These are phyloP conservation scores for Aspergillus kassunensis DNA, from an alignment of 495 filamentous ascomycete species.

Conservation along the genomic window DNA sequence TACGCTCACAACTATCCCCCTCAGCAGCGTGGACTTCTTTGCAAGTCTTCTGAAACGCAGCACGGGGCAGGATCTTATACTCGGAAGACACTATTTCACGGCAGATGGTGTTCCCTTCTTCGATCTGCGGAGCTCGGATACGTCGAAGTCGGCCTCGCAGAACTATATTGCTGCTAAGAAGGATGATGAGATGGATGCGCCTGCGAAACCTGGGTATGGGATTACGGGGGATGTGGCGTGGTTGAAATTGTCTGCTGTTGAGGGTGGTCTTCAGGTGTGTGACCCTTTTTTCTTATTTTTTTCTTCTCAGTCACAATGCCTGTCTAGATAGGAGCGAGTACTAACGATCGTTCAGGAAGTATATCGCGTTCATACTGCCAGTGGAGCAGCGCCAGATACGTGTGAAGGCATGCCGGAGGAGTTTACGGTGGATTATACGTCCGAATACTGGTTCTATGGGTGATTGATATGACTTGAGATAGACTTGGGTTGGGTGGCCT, in stretches of 20 bases:
- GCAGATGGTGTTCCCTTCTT: slow-evolving; percentile 50
- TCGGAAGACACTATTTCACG: slow-evolving; percentile 69
- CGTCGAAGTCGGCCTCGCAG: background rate
- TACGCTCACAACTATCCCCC: slow-evolving; percentile 34
- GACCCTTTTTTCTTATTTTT: background rate
- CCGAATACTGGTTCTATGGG: slow-evolving; percentile 70
- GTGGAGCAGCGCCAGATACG: slow-evolving; percentile 52
- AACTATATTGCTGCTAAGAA: slow-evolving; percentile 41
- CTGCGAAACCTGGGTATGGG: slow-evolving; percentile 26
- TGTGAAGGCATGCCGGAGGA: slow-evolving; percentile 34
- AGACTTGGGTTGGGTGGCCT: background rate
- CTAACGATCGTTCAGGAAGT: slow-evolving; percentile 48
- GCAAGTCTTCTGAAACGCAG: slow-evolving; percentile 22
- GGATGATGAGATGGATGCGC: slow-evolving; percentile 46
- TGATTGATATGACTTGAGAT: background rate
- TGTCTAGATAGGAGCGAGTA: no score
- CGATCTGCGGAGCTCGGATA: slow-evolving; percentile 44
- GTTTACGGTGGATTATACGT: slow-evolving; percentile 57
- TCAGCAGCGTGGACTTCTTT: slow-evolving; percentile 32
- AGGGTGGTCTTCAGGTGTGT: slow-evolving; percentile 44
- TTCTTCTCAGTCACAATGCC: slow-evolving; percentile 11
- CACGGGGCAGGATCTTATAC: slow-evolving; percentile 21
- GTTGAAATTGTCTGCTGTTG: slow-evolving; percentile 50
- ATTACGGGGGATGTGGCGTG: slow-evolving; percentile 56
- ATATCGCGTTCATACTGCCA: slow-evolving; percentile 65